Evolutionary conservation across 2,329 filamentous ascomycete species (phyloP), one percentile per base, ranked within the genome.

Genomic region (Trichoderma cornu-damae): DNA sequence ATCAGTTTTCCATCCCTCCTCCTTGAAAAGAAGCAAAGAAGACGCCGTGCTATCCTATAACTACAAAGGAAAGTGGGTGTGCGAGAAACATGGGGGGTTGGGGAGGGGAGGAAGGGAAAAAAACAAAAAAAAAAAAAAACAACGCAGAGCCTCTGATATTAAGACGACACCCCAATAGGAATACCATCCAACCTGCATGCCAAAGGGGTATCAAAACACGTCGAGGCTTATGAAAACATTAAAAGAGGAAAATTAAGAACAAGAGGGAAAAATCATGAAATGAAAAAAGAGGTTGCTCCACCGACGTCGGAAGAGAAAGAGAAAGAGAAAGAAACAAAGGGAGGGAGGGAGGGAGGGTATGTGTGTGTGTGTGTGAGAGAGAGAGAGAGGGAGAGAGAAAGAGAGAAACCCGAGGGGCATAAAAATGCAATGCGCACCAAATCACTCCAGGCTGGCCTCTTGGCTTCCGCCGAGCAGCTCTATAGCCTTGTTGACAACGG

Each of bases 401-500:
- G n/a, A n/a, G n/a, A n/a, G n/a, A n/a, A n/a, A n/a, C n/a, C n/a
- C n/a, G 16, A 11, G 16, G 16, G 4, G 24, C 20, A 7, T 22
- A 20, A 14, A n/a, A 26, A 55, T 38, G 42, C 24, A 30, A 28
- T 22, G 34, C 24, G 32, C 12, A 28, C 22, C 30, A 18, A 46
- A 22, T 62, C 58, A 72, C 53, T 68, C 66, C 14, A 53, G 56
- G 24, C 63, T 37, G 42, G 67, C 69, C 56, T 76, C 75, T 58
- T 78, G 77, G 26, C 74, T 72, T 59, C 81, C 82, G 42, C 87
- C 86, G 37, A 99, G 85, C 54, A 99, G 82, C 73, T 96, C 94
- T 40, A 94, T 79, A 60, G 97, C 92, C 80, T 96, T 97, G 75
- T 88, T 89, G 43, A 92, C 88, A 12, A 99, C 94, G 4, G 94